A percentile compares a stretch with the other conserved stretches of the same genome.
Conservation (phyloP, 345 rosid species). For the Tarenaya hassleriana region DNA sequence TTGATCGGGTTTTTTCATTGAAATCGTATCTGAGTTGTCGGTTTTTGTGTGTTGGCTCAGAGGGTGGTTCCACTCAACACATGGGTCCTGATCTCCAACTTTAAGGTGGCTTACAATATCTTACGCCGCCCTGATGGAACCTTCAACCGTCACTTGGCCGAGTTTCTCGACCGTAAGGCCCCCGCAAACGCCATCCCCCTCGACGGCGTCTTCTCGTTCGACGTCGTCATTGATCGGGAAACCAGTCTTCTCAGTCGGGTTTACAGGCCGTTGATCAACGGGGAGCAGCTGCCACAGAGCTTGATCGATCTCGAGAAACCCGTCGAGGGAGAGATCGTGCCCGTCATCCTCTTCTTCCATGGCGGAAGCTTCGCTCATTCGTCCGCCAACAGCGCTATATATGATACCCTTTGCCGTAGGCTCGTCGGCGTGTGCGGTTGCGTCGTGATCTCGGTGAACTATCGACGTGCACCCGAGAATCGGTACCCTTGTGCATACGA, state of each 20-base stretch:
- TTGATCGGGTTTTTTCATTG: not conserved
- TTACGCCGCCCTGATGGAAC: conserved; percentile 87
- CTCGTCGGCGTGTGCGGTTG: conserved; percentile 65
- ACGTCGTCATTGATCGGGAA: conserved; percentile 54
- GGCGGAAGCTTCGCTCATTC: conserved; percentile 97
- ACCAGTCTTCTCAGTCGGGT: conserved; percentile 59
- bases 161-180: conserved; percentile 88
- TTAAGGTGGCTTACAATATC: conserved; percentile 76
- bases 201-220: conserved; percentile 78
- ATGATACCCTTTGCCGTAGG: conserved; percentile 73
- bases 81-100: conserved; percentile 87
- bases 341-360: conserved; percentile 79
- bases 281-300: conserved; percentile 36
- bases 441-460: conserved; percentile 79
- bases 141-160: conserved; percentile 85
- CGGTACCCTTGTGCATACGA: conserved; percentile 81
- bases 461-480: conserved; percentile 81
- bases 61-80: conserved; percentile 85
- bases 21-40: conserved; percentile 1
- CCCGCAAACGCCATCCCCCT: conserved; percentile 62
- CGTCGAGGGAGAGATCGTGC: conserved; percentile 49
- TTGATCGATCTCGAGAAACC: conserved; percentile 66
- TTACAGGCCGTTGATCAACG: conserved; percentile 53
- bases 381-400: conserved; percentile 73
- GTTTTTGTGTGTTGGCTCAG: conserved; percentile 29